Evolutionary conservation across 2,329 filamentous ascomycete species (phyloP).

Genomic region (Cercospora zeina): DNA sequence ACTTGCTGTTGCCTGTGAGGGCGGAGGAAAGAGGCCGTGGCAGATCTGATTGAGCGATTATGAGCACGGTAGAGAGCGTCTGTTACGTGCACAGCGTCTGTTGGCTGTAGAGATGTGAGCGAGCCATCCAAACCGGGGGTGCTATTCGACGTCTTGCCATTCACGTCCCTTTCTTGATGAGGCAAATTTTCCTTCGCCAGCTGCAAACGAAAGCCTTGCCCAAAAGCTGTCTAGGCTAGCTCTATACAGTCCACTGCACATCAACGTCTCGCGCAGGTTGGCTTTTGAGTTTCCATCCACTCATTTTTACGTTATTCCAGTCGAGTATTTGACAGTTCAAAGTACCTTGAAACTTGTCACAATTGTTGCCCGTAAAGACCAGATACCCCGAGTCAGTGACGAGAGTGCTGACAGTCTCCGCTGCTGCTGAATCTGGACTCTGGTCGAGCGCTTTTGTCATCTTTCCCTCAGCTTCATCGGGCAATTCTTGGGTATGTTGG

Average conservation of each 20-base stretch:
- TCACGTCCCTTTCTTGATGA: too few species aligned
- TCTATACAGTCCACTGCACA: conserved; percentile 5
- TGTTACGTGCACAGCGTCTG: too few species aligned
- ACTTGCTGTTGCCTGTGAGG: conserved; percentile 33
- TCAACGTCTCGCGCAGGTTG: conserved; percentile 8
- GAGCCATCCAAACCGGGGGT: too few species aligned
- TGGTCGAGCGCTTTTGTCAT: too few species aligned
- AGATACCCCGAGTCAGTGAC: conserved; percentile 21
- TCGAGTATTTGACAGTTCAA: conserved; percentile 19
- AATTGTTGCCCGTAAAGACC: conserved; percentile 23
- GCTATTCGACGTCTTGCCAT: too few species aligned
- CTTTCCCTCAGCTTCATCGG: neutral
- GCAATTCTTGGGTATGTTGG: neutral
- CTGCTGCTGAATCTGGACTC: neutral
- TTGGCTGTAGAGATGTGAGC: too few species aligned
- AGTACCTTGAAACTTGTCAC: conserved; percentile 26
- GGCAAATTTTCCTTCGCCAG: too few species aligned
- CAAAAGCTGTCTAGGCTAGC: too few species aligned
- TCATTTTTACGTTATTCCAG: conserved; percentile 26
- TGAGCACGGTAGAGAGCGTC: neutral
- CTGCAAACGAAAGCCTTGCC: too few species aligned
- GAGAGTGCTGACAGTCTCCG: neutral
- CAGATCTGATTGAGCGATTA: neutral
- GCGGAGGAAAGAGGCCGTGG: conserved; percentile 24
- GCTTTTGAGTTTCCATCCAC: conserved; percentile 18